phyloP scores from a whole-genome alignment of 306 rosid species.

The Trifolium dubium region DNA sequence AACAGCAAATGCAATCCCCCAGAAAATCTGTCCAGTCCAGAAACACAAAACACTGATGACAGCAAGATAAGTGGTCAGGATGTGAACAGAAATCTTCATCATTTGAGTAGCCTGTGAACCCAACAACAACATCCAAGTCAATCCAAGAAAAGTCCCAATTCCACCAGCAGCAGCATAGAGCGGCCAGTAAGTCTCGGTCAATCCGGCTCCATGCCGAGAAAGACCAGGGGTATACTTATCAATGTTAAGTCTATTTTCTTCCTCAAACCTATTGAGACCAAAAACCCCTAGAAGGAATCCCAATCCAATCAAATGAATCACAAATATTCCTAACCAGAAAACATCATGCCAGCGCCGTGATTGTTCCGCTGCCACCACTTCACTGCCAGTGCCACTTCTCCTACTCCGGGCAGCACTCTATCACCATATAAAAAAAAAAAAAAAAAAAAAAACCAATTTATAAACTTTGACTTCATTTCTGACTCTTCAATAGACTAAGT shows the following conservation, averaged over 20 bases:
- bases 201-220: constrained; percentile 55
- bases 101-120: constrained; percentile 77
- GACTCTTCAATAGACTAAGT: constrained; percentile 1
- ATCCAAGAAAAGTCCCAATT: constrained; percentile 84
- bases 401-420: constrained; percentile 68
- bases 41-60: constrained; percentile 92
- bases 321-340: constrained; percentile 85
- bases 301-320: constrained; percentile 69
- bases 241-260: constrained; percentile 67
- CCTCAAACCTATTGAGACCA: constrained; percentile 78
- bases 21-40: constrained; percentile 79
- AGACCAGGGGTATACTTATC: constrained; percentile 58
- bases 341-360: constrained; percentile 87
- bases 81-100: constrained; percentile 91
- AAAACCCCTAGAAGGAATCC: constrained; percentile 65
- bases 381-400: constrained; percentile 55
- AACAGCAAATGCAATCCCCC: constrained; percentile 87
- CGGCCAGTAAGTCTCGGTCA: constrained; percentile 89
- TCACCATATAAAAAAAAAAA: constrained; percentile 25
- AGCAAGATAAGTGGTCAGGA: constrained; percentile 92
- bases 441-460: constrained; percentile 17
- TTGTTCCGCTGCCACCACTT: constrained; percentile 51
- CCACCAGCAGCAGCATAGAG: constrained; percentile 92
- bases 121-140: constrained; percentile 83
- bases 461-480: neutral